Evolutionary conservation across 208 protist species (phyloP), one percentile per base, ranked within the genome.

Genomic region (Jaenimonas drosophilae): DNA sequence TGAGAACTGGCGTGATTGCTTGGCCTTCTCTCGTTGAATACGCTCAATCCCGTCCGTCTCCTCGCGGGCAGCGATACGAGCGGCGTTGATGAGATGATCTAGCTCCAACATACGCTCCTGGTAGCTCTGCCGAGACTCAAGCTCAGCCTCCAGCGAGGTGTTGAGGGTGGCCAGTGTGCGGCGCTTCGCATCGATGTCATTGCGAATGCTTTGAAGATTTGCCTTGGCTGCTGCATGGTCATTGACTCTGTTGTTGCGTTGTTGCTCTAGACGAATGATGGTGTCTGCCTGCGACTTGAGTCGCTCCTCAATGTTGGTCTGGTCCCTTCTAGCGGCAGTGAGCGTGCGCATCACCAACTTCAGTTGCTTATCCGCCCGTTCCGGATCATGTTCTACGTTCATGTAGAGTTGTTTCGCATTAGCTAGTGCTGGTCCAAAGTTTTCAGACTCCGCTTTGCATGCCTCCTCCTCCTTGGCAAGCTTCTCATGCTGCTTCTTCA

Each of bases 81-180:
- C 76, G 12, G 64, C 59, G 37, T 82, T 78, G 46, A 94, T 75
- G 16, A 91, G 70, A 12, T 76, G 57, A 14, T 90, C 82, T 19
- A 89, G 60, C 46, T 90, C 65, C 12, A 46, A 49, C 11, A 86
- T 64, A 27, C 86, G 70, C 49, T 81, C 70, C 36, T 91, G 70
- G 29, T 75, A 80, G 7, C 59, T 51, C 39, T 87, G 68, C 14
- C 76, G 75, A 44, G 76, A 70, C 49, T 91, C 78, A 33, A 73
- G 38, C 37, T 94, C 86, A 30, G 76, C 71, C 55, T 86, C 77
- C 6, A 94, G 53, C 6, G 82, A 86, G 19, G 72, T 74, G 52
- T 77, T 90, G 36, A 94, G 68, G 4, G 77, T 91, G 33, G 80
- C 79, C n/a, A 96, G 62, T 4, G 84, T 82, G 52, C 88, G 83